phyloP scores from a whole-genome alignment of 2,329 filamentous ascomycete species.

The Chrysoporthe deuterocubensis region DNA sequence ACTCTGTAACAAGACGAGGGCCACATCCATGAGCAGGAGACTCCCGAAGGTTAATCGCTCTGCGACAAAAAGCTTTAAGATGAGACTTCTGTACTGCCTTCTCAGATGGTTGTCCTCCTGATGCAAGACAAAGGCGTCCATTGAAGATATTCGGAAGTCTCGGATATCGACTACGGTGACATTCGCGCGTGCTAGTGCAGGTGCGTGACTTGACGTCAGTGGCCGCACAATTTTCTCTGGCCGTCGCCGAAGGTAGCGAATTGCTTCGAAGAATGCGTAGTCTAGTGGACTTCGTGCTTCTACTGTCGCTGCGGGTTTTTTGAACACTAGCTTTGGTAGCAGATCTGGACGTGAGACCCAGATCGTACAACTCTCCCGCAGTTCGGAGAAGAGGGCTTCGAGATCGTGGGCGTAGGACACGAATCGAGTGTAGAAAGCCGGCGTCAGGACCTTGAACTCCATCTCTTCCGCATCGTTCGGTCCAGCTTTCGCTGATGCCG shows the following conservation, averaged over 20 bases:
- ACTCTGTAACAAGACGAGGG: slow-evolving; percentile 40
- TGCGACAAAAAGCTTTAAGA: slow-evolving; percentile 50
- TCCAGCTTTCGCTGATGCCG: slow-evolving; percentile 33
- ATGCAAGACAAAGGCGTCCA: slow-evolving; percentile 54
- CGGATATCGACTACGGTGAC: slow-evolving; percentile 45
- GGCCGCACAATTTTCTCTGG: slow-evolving; percentile 47
- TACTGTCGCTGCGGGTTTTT: slow-evolving; percentile 43
- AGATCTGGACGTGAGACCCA: slow-evolving; percentile 59
- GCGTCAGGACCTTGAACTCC: slow-evolving; percentile 64
- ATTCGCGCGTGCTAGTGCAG: slow-evolving; percentile 18
- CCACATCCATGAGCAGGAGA: slow-evolving; percentile 38
- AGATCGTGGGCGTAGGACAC: slow-evolving; percentile 65
- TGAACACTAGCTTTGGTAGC: slow-evolving; percentile 51
- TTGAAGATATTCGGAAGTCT: slow-evolving; percentile 52
- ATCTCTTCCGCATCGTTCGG: slow-evolving; percentile 42
- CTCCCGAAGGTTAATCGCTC: slow-evolving; percentile 46
- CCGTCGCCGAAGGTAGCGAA: slow-evolving; percentile 48
- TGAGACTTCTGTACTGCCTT: slow-evolving; percentile 42
- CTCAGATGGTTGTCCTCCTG: slow-evolving; percentile 37
- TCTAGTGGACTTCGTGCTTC: slow-evolving; percentile 42
- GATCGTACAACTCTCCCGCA: slow-evolving; percentile 62
- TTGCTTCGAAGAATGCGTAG: slow-evolving; percentile 47
- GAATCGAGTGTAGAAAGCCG: slow-evolving; percentile 70
- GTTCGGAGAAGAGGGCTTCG: slow-evolving; percentile 64
- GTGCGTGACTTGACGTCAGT: slow-evolving; percentile 43